These are phyloP conservation scores for Dunaliella primolecta DNA, from an alignment of 139 green algal genomes.

Conservation along the genomic window DNA sequence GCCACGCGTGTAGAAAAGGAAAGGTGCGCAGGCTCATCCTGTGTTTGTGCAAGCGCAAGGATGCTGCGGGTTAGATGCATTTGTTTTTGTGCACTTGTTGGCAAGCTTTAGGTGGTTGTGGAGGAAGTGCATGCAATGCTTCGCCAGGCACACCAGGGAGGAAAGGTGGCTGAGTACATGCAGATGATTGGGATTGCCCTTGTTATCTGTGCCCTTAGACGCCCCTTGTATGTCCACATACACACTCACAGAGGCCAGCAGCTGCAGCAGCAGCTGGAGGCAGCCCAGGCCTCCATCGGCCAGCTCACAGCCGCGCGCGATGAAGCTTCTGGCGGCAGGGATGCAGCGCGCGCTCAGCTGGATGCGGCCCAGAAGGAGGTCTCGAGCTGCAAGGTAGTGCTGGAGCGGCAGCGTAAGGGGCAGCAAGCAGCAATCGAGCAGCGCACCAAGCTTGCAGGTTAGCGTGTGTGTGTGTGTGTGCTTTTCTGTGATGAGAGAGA, in stretches of 20 bases:
- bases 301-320: not conserved
- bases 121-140: too few relatives aligned
- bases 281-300: not conserved
- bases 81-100: too few relatives aligned
- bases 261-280: not conserved
- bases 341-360: not conserved
- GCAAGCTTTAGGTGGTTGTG: too few relatives aligned
- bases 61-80: too few relatives aligned
- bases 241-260: not conserved
- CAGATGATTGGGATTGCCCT: too few relatives aligned
- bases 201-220: too few relatives aligned
- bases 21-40: too few relatives aligned
- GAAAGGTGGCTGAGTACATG: too few relatives aligned
- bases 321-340: not conserved
- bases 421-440: not conserved
- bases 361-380: conserved; percentile 13
- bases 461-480: conserved; percentile 9
- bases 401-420: not conserved
- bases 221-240: too few relatives aligned
- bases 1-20: not conserved
- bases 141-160: too few relatives aligned
- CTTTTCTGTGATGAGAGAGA: not conserved
- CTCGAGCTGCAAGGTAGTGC: not conserved
- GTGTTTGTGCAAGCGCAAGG: too few relatives aligned
- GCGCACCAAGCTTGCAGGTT: not conserved